These are phyloP conservation scores for Drechslerella dactyloides DNA, from an alignment of 2,329 filamentous ascomycete species.

Conservation along the genomic window DNA sequence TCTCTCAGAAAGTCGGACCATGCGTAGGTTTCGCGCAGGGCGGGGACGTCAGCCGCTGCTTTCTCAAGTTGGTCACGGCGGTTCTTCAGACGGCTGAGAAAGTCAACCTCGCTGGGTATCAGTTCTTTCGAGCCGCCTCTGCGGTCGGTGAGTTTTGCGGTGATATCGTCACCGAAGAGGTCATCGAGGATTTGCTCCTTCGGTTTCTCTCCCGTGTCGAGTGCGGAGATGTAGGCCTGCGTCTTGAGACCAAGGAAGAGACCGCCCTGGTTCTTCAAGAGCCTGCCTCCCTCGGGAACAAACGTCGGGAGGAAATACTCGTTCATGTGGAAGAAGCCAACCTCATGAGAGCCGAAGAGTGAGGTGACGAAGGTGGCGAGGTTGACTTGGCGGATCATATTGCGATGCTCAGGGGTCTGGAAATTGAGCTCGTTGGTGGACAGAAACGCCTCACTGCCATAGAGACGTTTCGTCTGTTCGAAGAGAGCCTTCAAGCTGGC, in stretches of 20 bases:
- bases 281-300: slow-evolving; percentile 65
- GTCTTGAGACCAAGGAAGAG: slow-evolving; percentile 71
- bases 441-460: slow-evolving; percentile 66
- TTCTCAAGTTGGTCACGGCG: slow-evolving; percentile 66
- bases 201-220: slow-evolving; percentile 65
- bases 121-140: slow-evolving; percentile 65
- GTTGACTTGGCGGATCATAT: slow-evolving; percentile 69
- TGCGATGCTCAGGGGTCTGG: slow-evolving; percentile 63
- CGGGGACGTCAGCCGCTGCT: slow-evolving; percentile 61
- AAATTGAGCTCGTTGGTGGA: slow-evolving; percentile 64
- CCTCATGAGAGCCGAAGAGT: slow-evolving; percentile 69
- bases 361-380: slow-evolving; percentile 70
- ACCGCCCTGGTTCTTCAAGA: slow-evolving; percentile 67
- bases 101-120: slow-evolving; percentile 67
- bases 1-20: slow-evolving; percentile 70
- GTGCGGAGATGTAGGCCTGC: slow-evolving; percentile 69
- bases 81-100: slow-evolving; percentile 64
- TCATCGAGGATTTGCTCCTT: slow-evolving; percentile 66
- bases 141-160: slow-evolving; percentile 63
- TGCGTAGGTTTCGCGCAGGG: slow-evolving; percentile 66
- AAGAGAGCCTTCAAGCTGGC: slow-evolving; percentile 68
- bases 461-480: slow-evolving; percentile 69
- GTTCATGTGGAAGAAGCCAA: slow-evolving; percentile 69
- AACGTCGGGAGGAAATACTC: slow-evolving; percentile 70
- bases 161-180: slow-evolving; percentile 67